These are phyloP conservation scores for Cytauxzoon felis DNA, from an alignment of 169 alveolate species.

Conservation along the genomic window DNA sequence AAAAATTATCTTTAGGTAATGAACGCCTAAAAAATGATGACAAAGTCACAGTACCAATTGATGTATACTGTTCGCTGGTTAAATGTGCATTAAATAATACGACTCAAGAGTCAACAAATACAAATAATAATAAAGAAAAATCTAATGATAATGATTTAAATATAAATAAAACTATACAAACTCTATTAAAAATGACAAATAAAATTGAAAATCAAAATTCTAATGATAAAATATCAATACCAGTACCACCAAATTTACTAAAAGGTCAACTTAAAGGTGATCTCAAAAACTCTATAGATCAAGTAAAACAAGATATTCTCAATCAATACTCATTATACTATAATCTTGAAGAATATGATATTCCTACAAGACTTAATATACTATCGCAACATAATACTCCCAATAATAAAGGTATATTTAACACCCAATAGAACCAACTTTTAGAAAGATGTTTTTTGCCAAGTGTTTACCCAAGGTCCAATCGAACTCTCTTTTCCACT, in stretches of 20 bases:
- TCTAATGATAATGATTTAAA: neutral
- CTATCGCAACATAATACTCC: constrained; percentile 27
- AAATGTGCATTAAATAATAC: constrained; percentile 56
- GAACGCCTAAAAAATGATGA: no score
- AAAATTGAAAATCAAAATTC: no score
- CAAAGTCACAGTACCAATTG: constrained; percentile 44
- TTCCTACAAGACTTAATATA: constrained; percentile 38
- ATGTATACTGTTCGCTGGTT: constrained; percentile 62
- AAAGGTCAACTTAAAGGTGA: constrained; percentile 35
- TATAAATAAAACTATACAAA: constrained; percentile 8
- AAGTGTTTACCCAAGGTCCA: no score
- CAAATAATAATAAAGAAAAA: neutral
- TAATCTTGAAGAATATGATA: constrained; percentile 53
- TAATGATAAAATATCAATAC: neutral
- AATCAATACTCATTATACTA: constrained; percentile 58
- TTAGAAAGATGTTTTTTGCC: no score
- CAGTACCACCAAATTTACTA: constrained; percentile 23
- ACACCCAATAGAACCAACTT: neutral
- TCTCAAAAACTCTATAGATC: constrained; percentile 48
- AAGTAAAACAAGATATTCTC: constrained; percentile 39
- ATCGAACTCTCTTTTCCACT: no score
- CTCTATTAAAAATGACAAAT: neutral
- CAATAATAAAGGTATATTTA: constrained; percentile 9
- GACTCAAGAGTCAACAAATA: constrained; percentile 6
- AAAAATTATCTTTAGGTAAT: no score